These are phyloP conservation scores for Penstemon eatonii DNA, from an alignment of 257 asterid species.

Conservation along the genomic window DNA sequence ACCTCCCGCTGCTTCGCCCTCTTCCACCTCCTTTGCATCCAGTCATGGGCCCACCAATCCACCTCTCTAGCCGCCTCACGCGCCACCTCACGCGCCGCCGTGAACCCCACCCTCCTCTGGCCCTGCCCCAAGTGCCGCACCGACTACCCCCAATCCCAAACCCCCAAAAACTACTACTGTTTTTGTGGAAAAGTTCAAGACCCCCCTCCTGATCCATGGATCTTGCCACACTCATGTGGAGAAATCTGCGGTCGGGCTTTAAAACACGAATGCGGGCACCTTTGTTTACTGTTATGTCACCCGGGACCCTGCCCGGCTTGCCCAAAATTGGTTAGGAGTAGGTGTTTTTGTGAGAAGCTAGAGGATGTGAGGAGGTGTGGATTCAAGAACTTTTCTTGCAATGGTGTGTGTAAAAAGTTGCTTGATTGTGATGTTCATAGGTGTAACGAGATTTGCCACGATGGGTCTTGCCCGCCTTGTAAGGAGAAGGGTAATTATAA, in stretches of 20 bases:
- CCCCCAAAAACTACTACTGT: conserved; percentile 70
- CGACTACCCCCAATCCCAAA: conserved; percentile 63
- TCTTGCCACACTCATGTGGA: conserved; percentile 92
- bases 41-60: conserved; percentile 89
- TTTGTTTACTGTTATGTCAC: conserved; percentile 76
- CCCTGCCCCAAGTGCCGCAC: conserved; percentile 95
- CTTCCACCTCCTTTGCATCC: conserved; percentile 91
- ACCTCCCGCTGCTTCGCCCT: conserved; percentile 78
- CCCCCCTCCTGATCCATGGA: conserved; percentile 90
- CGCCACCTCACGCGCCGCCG: conserved; percentile 75
- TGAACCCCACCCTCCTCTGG: conserved; percentile 57
- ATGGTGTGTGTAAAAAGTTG: conserved; percentile 48
- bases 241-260: conserved; percentile 75
- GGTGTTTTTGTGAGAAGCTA: conserved; percentile 69
- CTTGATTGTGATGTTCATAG: conserved; percentile 67
- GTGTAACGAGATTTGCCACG: conserved; percentile 76
- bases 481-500: conserved; percentile 48
- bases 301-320: conserved; percentile 97
- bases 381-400: conserved; percentile 76
- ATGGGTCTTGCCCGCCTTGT: conserved; percentile 72
- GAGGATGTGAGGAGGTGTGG: conserved; percentile 89
- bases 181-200: conserved; percentile 79
- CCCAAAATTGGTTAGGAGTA: conserved; percentile 68
- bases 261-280: conserved; percentile 76
- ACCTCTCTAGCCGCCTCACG: conserved; percentile 71